Conservation (phyloP, 2,329 filamentous ascomycete genomes). For the Fusarium proliferatum region DNA sequence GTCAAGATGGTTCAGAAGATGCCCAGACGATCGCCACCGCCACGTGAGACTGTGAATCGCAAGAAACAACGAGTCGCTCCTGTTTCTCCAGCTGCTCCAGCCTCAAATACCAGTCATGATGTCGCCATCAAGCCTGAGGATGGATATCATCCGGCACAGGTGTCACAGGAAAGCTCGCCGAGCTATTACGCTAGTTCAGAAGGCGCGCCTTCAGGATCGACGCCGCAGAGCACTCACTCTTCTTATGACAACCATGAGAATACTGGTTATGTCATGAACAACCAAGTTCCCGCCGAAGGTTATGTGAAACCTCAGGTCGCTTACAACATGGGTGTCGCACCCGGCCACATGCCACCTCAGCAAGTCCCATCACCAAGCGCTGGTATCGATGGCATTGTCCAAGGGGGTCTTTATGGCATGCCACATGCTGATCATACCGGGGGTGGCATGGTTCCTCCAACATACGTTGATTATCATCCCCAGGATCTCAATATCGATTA, state of each 20-base stretch:
- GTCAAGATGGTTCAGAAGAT: slow-evolving; percentile 46
- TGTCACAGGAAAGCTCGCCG: slow-evolving; percentile 30
- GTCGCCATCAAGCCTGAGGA: slow-evolving; percentile 8
- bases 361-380: slow-evolving; percentile 30
- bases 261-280: neutral
- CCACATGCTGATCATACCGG: slow-evolving; percentile 6
- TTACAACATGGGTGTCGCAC: neutral
- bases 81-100: neutral
- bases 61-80: slow-evolving; percentile 24
- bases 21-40: slow-evolving; percentile 40
- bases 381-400: slow-evolving; percentile 27
- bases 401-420: slow-evolving; percentile 16
- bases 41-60: slow-evolving; percentile 8
- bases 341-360: neutral
- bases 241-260: slow-evolving; percentile 15
- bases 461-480: slow-evolving; percentile 22
- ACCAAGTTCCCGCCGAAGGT: neutral
- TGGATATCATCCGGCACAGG: neutral
- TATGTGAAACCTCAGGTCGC: slow-evolving; percentile 1
- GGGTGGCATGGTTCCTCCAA: slow-evolving; percentile 12
- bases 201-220: slow-evolving; percentile 22
- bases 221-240: slow-evolving; percentile 30
- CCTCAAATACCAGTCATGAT: neutral
- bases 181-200: slow-evolving; percentile 23
- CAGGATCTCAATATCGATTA: slow-evolving; percentile 24